These are phyloP conservation scores for Komagataella pseudopastoris DNA, from an alignment of 805 yeast genomes.

Conservation along the genomic window DNA sequence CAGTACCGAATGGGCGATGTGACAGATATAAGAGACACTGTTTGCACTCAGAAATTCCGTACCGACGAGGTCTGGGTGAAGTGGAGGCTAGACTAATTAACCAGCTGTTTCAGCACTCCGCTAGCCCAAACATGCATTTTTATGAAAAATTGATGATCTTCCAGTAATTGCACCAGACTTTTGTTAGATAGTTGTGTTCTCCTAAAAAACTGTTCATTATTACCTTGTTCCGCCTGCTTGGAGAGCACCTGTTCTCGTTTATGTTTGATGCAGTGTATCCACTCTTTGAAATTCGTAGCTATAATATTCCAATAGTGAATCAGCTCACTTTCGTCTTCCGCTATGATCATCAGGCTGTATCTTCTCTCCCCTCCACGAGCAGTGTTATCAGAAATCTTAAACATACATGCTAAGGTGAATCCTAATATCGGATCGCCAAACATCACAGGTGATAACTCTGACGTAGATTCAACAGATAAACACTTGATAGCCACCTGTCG, in stretches of 20 bases:
- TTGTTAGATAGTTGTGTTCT: neutral
- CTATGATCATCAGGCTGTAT: slow-evolving; percentile 43
- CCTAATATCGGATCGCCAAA: slow-evolving; percentile 54
- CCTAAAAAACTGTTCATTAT: neutral
- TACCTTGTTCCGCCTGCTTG: neutral
- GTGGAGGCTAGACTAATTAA: slow-evolving; percentile 42
- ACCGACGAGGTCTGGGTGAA: slow-evolving; percentile 86
- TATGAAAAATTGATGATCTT: neutral
- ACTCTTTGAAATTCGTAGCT: slow-evolving; percentile 21
- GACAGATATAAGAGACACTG: slow-evolving; percentile 48
- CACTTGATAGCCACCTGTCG: slow-evolving; percentile 49
- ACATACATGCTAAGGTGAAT: slow-evolving; percentile 41
- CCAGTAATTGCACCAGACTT: neutral
- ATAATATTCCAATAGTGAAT: slow-evolving; percentile 43
- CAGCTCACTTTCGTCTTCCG: slow-evolving; percentile 38
- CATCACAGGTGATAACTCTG: slow-evolving; percentile 46
- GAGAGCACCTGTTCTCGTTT: neutral
- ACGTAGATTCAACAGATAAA: slow-evolving; percentile 52
- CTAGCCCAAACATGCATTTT: neutral
- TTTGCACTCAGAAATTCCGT: slow-evolving; percentile 86
- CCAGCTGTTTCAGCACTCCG: slow-evolving; percentile 28
- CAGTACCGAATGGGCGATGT: slow-evolving; percentile 75
- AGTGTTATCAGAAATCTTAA: slow-evolving; percentile 47
- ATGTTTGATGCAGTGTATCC: slow-evolving; percentile 24
- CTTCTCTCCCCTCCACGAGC: slow-evolving; percentile 69